These are phyloP conservation scores for Trichoderma koningiopsis DNA, from an alignment of 2,329 filamentous ascomycete genomes.

Conservation along the genomic window DNA sequence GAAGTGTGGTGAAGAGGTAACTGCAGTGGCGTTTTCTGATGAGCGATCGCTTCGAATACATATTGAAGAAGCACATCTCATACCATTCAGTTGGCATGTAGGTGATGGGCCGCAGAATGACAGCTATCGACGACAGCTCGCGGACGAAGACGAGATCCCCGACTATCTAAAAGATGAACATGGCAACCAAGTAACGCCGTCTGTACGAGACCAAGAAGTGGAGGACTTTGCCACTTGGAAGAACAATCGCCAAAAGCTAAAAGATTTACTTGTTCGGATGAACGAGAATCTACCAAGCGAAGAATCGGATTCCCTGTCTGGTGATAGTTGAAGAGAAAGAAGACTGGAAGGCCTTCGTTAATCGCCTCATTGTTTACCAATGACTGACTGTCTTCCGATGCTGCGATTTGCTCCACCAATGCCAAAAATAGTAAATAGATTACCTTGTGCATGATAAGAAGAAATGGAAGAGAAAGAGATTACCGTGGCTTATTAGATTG, in stretches of 20 bases:
- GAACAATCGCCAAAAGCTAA: conserved; percentile 49
- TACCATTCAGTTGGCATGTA: conserved; percentile 57
- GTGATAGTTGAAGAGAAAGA: background rate
- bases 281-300: conserved; percentile 52
- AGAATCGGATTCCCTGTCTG: conserved; percentile 29
- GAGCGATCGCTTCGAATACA: conserved; percentile 50
- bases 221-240: conserved; percentile 52
- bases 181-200: conserved; percentile 62
- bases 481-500: too few species aligned
- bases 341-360: background rate
- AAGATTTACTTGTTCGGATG: conserved; percentile 45
- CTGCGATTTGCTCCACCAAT: too few species aligned
- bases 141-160: conserved; percentile 43
- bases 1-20: conserved; percentile 33
- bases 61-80: conserved; percentile 56
- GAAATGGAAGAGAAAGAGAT: too few species aligned
- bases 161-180: conserved; percentile 54
- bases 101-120: conserved; percentile 59
- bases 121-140: conserved; percentile 24
- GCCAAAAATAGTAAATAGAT: too few species aligned
- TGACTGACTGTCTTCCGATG: too few species aligned
- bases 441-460: too few species aligned
- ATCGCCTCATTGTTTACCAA: too few species aligned
- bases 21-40: conserved; percentile 40
- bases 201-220: conserved; percentile 52